A percentile compares a stretch with the other conserved stretches of the same genome.
Evolutionary conservation across 108 stramenopile genomes (phyloP).

Genomic region (Stephanodiscus triporus): DNA sequence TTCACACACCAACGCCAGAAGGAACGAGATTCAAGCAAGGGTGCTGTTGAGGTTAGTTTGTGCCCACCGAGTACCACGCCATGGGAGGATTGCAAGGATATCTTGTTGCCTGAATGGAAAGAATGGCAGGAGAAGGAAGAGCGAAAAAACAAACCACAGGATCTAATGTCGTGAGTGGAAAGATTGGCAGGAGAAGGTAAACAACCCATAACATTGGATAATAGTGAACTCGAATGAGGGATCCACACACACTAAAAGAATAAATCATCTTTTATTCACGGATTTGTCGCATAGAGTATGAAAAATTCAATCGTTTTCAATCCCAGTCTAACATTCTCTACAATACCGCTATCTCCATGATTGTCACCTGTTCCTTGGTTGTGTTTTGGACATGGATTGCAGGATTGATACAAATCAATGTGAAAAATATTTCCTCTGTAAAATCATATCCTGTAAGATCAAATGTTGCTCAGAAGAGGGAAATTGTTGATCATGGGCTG

Average conservation of each 20-base stretch:
- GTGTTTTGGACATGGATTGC: too few relatives aligned
- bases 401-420: too few relatives aligned
- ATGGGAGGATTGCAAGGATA: constrained; percentile 45
- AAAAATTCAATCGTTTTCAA: too few relatives aligned
- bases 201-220: too few relatives aligned
- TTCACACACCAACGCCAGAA: constrained; percentile 12
- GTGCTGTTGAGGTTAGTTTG: constrained; percentile 25
- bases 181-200: not conserved
- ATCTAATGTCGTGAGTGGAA: not conserved
- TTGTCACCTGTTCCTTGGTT: too few relatives aligned
- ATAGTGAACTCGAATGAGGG: too few relatives aligned
- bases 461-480: not conserved
- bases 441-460: not conserved
- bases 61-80: constrained; percentile 14
- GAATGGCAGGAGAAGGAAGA: constrained; percentile 11
- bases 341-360: too few relatives aligned
- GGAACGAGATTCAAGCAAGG: not conserved
- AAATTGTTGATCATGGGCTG: constrained; percentile 4
- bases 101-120: constrained; percentile 11
- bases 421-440: not conserved
- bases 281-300: too few relatives aligned
- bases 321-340: too few relatives aligned
- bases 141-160: not conserved
- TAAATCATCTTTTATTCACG: too few relatives aligned
- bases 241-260: too few relatives aligned